Percentiles rank a stretch among this genome's conserved stretches.
Evolutionary conservation across 2,329 filamentous ascomycete genomes (phyloP).

Genomic region (Fusarium sp.): DNA sequence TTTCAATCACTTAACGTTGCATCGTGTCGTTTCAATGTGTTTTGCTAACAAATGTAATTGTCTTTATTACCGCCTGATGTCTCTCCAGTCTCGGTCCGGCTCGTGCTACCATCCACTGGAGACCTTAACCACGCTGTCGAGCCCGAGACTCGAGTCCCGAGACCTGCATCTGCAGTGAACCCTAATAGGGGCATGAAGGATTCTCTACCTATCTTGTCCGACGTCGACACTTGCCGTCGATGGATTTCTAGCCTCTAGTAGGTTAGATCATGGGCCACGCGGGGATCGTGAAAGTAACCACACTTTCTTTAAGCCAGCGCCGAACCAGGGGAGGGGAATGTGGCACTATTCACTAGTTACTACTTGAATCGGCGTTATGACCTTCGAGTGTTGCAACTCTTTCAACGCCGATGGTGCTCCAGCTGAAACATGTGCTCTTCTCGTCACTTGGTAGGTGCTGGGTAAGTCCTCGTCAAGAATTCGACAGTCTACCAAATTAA

Average conservation of each 20-base stretch:
- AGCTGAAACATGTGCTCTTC: constrained; percentile 4
- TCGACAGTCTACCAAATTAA: neutral
- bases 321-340: constrained; percentile 10
- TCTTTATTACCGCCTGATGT: constrained; percentile 8
- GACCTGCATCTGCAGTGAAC: constrained; percentile 38
- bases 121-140: constrained; percentile 31
- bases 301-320: constrained; percentile 8
- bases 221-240: constrained; percentile 12
- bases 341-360: constrained; percentile 5
- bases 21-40: constrained; percentile 15
- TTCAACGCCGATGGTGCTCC: neutral
- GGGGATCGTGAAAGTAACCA: constrained; percentile 20
- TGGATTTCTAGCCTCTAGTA: constrained; percentile 4
- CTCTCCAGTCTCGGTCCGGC: constrained; percentile 18
- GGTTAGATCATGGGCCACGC: constrained; percentile 11
- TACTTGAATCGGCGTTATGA: neutral
- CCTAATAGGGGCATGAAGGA: constrained; percentile 21
- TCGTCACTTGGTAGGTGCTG: neutral
- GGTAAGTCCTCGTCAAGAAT: neutral
- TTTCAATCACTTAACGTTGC: constrained; percentile 2
- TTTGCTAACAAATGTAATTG: neutral
- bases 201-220: constrained; percentile 12
- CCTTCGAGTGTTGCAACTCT: neutral
- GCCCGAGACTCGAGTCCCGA: constrained; percentile 29
- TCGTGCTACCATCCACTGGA: constrained; percentile 21